Evolutionary conservation across 768 basidiomycete genomes (phyloP).

Genomic region (Mycena kentingensis): DNA sequence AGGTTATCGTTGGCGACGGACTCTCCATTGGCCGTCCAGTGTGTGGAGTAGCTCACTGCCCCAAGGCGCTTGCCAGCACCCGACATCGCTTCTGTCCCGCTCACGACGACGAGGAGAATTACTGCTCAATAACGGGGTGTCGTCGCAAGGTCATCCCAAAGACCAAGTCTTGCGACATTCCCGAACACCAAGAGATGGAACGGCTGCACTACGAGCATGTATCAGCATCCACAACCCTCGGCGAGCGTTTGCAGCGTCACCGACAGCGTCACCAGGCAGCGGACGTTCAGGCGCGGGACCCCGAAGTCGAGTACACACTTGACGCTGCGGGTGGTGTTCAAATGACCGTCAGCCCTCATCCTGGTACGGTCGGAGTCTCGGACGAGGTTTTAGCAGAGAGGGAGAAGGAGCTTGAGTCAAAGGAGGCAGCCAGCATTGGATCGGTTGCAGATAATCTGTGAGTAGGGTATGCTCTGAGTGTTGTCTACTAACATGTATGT

Average conservation of each 20-base stretch:
- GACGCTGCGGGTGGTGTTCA: no score
- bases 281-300: no score
- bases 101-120: conserved; percentile 4
- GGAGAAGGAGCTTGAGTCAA: no score
- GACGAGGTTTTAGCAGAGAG: no score
- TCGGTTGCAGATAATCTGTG: no score
- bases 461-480: no score
- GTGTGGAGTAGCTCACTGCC: conserved; percentile 17
- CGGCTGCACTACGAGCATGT: neutral
- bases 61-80: conserved; percentile 12
- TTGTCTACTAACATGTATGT: no score
- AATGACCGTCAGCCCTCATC: no score
- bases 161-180: conserved; percentile 7
- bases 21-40: conserved; percentile 20
- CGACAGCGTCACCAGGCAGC: neutral
- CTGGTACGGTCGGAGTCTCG: no score
- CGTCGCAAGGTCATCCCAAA: neutral
- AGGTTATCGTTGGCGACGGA: conserved; percentile 19
- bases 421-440: no score
- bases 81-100: conserved; percentile 20
- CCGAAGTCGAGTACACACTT: no score
- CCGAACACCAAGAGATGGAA: conserved; percentile 16
- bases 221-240: neutral
- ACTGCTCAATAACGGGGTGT: conserved; percentile 23
- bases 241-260: neutral